Percentiles rank a stretch among this genome's conserved stretches.
Conservation (phyloP, 73 alveolate species). For the Uronychia setigera region DNA sequence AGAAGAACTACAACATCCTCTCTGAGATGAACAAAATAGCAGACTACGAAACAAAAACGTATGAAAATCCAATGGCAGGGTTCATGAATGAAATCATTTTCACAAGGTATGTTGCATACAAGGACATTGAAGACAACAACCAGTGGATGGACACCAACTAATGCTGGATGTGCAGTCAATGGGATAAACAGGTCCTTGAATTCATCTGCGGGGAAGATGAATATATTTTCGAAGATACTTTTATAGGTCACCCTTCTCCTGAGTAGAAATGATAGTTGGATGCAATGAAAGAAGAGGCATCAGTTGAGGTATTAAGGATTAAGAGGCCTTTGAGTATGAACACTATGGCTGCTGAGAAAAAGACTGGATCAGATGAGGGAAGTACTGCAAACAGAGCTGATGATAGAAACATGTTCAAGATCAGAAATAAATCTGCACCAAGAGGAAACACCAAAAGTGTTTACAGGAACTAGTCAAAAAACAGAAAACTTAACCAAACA, state of each 20-base stretch:
- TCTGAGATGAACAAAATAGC: not conserved
- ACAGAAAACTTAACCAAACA: not conserved
- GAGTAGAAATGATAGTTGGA: too few relatives aligned
- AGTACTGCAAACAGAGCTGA: too few relatives aligned
- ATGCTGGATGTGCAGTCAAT: constrained; percentile 75
- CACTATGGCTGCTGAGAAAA: too few relatives aligned
- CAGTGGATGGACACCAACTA: constrained; percentile 52
- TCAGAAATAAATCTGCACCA: not conserved
- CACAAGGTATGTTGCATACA: constrained; percentile 43
- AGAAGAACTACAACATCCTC: not conserved
- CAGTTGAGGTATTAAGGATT: too few relatives aligned
- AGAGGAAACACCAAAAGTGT: too few relatives aligned
- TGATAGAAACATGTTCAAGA: too few relatives aligned
- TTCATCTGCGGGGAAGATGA: constrained; percentile 1
- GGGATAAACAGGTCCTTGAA: constrained; percentile 45
- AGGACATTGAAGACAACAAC: constrained; percentile 18
- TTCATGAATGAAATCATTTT: constrained; percentile 42
- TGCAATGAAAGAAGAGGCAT: too few relatives aligned
- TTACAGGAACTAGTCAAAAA: not conserved
- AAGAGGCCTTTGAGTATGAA: too few relatives aligned
- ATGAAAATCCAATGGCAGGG: constrained; percentile 59
- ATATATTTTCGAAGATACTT: not conserved
- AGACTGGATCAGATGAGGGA: too few relatives aligned
- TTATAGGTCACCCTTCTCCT: too few relatives aligned
- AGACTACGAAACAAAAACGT: constrained; percentile 12